Conservation (phyloP, 2,329 filamentous ascomycete species). For the Stromatinia cepivora region DNA sequence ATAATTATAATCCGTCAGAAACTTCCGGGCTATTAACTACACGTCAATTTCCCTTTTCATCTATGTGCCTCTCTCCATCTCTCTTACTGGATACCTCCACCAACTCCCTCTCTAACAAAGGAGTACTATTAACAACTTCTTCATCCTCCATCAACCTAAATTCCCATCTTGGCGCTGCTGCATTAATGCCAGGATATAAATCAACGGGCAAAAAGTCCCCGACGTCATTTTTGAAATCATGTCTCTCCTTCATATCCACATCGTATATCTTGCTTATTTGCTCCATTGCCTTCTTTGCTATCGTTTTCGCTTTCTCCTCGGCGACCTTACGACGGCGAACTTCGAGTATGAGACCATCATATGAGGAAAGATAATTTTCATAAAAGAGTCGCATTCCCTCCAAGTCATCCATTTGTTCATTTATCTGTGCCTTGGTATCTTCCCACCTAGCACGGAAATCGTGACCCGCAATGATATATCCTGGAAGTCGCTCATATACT, state of each 20-base stretch:
- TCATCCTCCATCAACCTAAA: conserved; percentile 29
- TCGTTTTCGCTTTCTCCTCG: conserved; percentile 70
- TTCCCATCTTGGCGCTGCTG: conserved; percentile 39
- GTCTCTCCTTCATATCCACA: conserved; percentile 69
- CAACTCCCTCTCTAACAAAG: conserved; percentile 31
- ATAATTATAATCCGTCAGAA: not conserved
- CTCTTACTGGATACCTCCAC: conserved; percentile 36
- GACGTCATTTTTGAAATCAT: conserved; percentile 77
- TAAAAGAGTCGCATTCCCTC: conserved; percentile 79
- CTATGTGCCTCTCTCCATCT: conserved; percentile 33
- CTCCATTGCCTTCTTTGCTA: conserved; percentile 76
- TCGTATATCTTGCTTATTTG: conserved; percentile 74
- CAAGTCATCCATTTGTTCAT: conserved; percentile 71
- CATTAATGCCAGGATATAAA: conserved; percentile 76
- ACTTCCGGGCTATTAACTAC: not conserved
- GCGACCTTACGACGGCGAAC: conserved; percentile 72
- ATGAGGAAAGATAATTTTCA: conserved; percentile 80
- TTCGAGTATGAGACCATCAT: conserved; percentile 82
- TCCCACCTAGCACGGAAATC: conserved; percentile 70
- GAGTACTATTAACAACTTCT: conserved; percentile 29
- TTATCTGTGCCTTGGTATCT: conserved; percentile 70
- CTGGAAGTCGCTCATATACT: conserved; percentile 64
- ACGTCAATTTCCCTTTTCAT: not conserved
- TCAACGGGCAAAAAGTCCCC: conserved; percentile 86
- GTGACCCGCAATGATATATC: conserved; percentile 63